Percentiles rank a stretch among this genome's conserved stretches.
Evolutionary conservation across 2,329 filamentous ascomycete genomes (phyloP).

Genomic region (Aspergillus eucalypticola): DNA sequence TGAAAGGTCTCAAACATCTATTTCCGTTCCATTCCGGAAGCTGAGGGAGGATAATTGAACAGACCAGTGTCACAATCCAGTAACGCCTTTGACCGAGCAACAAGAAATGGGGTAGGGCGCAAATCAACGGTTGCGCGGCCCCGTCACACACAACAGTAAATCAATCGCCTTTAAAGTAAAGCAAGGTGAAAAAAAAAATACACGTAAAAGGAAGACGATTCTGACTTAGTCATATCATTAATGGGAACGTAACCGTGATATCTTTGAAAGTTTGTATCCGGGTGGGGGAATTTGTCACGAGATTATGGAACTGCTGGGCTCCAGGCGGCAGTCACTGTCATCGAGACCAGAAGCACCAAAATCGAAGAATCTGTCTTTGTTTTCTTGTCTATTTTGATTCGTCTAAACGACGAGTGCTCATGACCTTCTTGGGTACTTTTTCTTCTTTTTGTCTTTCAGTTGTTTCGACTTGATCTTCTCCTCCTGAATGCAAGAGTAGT

Average conservation of each 20-base stretch:
- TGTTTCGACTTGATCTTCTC: conserved; percentile 25
- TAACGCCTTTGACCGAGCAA: not conserved
- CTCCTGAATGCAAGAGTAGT: conserved; percentile 28
- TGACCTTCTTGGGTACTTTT: conserved; percentile 21
- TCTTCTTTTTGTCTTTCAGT: conserved; percentile 26
- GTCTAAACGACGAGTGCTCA: conserved; percentile 1
- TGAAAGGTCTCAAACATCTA: not conserved
- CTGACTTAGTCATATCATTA: conserved; percentile 1
- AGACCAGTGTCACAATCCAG: not conserved
- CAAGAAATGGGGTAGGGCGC: not conserved
- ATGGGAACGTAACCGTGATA: conserved; percentile 9
- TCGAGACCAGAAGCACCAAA: not conserved
- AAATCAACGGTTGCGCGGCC: not conserved
- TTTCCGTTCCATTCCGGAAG: not conserved
- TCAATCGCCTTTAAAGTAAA: not conserved
- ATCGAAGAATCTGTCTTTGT: not conserved
- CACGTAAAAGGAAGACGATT: not conserved
- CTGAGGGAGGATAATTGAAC: not conserved
- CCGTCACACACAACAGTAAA: not conserved
- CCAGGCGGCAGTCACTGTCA: conserved; percentile 3
- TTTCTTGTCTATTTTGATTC: no score
- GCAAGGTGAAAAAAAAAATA: not conserved
- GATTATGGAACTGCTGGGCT: conserved; percentile 1
- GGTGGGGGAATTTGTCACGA: not conserved
- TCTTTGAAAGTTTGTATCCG: not conserved